Conservation (phyloP, 1,139 yeast species). For the Diutina catenulata region DNA sequence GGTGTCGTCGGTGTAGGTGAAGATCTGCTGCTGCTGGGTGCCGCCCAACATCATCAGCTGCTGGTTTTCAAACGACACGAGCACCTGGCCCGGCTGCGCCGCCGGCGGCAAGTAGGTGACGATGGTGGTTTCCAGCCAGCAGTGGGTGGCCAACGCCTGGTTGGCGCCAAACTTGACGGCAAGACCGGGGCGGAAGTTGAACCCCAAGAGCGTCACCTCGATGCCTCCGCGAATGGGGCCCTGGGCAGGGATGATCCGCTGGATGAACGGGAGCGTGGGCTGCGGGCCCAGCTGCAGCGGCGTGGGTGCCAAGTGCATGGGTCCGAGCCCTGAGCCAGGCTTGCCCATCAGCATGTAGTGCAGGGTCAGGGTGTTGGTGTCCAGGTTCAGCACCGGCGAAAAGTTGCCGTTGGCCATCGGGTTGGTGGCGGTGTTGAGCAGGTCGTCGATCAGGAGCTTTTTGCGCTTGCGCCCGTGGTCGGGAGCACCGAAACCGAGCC, state of each 20-base stretch:
- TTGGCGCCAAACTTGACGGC: conserved; percentile 79
- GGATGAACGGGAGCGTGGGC: conserved; percentile 42
- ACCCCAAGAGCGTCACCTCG: conserved; percentile 82
- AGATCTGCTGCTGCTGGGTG: conserved; percentile 42
- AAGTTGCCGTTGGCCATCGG: conserved; percentile 37
- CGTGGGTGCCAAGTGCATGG: too few relatives aligned
- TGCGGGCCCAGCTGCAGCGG: conserved; percentile 10
- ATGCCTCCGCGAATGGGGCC: conserved; percentile 95
- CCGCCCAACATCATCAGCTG: conserved; percentile 19
- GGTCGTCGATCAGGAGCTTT: conserved; percentile 33
- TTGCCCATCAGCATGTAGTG: conserved; percentile 10
- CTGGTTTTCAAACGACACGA: conserved; percentile 63
- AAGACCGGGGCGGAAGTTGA: conserved; percentile 74
- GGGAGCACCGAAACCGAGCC: not conserved
- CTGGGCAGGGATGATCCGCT: conserved; percentile 84
- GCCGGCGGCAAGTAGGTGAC: conserved; percentile 94
- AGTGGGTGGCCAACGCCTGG: conserved; percentile 77
- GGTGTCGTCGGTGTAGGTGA: conserved; percentile 86
- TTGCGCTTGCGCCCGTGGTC: conserved; percentile 24
- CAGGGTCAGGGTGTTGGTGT: conserved; percentile 27
- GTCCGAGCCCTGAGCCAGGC: not conserved
- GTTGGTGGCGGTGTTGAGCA: conserved; percentile 24
- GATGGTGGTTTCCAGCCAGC: conserved; percentile 92
- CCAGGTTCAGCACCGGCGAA: conserved; percentile 35
- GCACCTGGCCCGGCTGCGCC: conserved; percentile 76